These are phyloP conservation scores for Porphyra umbilicalis DNA, from an alignment of 31 red algal genomes.

Conservation along the genomic window DNA sequence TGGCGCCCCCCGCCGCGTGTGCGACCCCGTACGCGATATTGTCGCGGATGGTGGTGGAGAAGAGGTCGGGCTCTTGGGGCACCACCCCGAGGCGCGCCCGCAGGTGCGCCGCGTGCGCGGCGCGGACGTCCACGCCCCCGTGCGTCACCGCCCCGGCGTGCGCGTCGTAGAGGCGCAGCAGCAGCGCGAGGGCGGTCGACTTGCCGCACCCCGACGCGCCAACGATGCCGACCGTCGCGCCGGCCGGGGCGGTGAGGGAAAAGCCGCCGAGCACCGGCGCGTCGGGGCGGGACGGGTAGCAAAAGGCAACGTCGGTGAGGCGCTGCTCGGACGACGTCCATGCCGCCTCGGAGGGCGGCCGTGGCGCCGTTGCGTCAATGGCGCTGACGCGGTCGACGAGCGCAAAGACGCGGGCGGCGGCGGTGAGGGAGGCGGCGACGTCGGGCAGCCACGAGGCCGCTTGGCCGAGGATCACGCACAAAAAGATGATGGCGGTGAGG, in stretches of 20 bases:
- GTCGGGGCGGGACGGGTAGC: slow-evolving; percentile 29
- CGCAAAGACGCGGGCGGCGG: not conserved
- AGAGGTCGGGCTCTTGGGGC: slow-evolving; percentile 79
- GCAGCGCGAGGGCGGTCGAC: slow-evolving; percentile 56
- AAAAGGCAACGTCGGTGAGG: slow-evolving; percentile 13
- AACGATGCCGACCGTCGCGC: slow-evolving; percentile 81
- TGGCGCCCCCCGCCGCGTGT: slow-evolving; percentile 13
- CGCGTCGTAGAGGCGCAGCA: slow-evolving; percentile 78
- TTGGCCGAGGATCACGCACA: slow-evolving; percentile 1
- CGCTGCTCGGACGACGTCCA: not conserved
- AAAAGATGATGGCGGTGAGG: slow-evolving; percentile 1
- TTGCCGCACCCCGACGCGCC: slow-evolving; percentile 90
- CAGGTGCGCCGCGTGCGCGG: slow-evolving; percentile 27
- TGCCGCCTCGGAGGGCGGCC: not conserved
- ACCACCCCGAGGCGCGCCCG: slow-evolving; percentile 64
- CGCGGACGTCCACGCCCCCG: slow-evolving; percentile 36
- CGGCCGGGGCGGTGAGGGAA: slow-evolving; percentile 31
- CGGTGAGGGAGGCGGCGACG: not conserved
- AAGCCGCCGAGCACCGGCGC: slow-evolving; percentile 62
- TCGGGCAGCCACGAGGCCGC: slow-evolving; percentile 2
- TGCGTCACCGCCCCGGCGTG: slow-evolving; percentile 26
- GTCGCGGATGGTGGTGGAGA: slow-evolving; percentile 59
- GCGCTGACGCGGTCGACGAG: not conserved
- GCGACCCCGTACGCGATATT: slow-evolving; percentile 71
- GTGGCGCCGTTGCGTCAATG: not conserved